These are phyloP conservation scores for Dioszegia crocea DNA, from an alignment of 768 basidiomycete genomes.

Conservation along the genomic window DNA sequence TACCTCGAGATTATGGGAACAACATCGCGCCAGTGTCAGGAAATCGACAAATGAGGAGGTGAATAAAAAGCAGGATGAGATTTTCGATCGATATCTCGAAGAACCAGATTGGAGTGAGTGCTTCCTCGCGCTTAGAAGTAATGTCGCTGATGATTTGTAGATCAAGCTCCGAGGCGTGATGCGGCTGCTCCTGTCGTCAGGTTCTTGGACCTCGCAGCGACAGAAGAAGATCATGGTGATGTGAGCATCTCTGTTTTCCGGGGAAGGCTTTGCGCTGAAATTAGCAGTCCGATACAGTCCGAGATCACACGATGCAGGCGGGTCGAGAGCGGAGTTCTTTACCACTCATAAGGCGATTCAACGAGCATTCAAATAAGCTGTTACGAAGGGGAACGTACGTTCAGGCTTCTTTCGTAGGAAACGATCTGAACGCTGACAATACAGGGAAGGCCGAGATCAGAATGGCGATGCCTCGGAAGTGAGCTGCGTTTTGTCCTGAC, in stretches of 20 bases:
- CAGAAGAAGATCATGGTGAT: constrained; percentile 83
- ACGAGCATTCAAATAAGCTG: constrained; percentile 89
- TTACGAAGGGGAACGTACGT: constrained; percentile 53
- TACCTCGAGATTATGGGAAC: constrained; percentile 90
- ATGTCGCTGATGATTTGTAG: constrained; percentile 7
- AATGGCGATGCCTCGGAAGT: neutral
- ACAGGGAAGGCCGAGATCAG: neutral
- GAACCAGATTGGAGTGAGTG: constrained; percentile 83
- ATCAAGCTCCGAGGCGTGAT: constrained; percentile 28
- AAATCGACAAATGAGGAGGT: constrained; percentile 66
- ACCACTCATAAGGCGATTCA: constrained; percentile 93
- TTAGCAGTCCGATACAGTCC: constrained; percentile 74
- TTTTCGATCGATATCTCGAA: constrained; percentile 95
- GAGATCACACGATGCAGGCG: constrained; percentile 92
- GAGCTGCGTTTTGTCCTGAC: neutral
- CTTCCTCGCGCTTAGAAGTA: neutral
- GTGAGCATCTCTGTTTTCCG: constrained; percentile 51
- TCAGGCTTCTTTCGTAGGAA: neutral
- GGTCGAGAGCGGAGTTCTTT: constrained; percentile 81
- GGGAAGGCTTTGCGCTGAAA: neutral
- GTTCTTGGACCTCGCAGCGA: constrained; percentile 81
- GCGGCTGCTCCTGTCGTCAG: constrained; percentile 56
- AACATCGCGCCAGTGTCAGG: constrained; percentile 86
- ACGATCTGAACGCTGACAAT: neutral
- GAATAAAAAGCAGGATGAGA: constrained; percentile 81